A percentile compares a stretch with the other conserved stretches of the same genome.
Evolutionary conservation across 2,329 filamentous ascomycete genomes (phyloP).

Genomic region (Hymenoscyphus fructigenus): DNA sequence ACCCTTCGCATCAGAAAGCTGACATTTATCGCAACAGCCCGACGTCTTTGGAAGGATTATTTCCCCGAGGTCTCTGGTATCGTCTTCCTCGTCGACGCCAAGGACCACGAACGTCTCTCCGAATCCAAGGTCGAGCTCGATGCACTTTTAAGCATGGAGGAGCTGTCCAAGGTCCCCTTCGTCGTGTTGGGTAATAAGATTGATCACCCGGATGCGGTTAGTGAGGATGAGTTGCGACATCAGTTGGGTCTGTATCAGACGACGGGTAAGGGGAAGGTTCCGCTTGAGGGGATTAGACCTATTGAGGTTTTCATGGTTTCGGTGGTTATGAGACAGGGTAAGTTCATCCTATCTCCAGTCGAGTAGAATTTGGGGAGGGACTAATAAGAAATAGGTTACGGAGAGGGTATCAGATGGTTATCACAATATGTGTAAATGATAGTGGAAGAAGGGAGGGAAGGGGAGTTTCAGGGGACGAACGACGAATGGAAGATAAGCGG

Average conservation of each 20-base stretch:
- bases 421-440: slow-evolving; percentile 78
- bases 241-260: slow-evolving; percentile 94
- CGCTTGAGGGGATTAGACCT: slow-evolving; percentile 85
- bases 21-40: slow-evolving; percentile 52
- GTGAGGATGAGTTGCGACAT: slow-evolving; percentile 91
- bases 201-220: slow-evolving; percentile 92
- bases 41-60: slow-evolving; percentile 94
- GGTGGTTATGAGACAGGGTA: slow-evolving; percentile 94
- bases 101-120: slow-evolving; percentile 89
- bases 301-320: slow-evolving; percentile 99
- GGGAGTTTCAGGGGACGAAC: slow-evolving; percentile 11
- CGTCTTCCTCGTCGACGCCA: slow-evolving; percentile 96
- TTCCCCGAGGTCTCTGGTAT: slow-evolving; percentile 96
- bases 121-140: slow-evolving; percentile 98
- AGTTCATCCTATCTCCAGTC: slow-evolving; percentile 32
- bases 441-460: neutral
- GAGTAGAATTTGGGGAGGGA: neutral
- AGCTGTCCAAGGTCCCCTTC: slow-evolving; percentile 92
- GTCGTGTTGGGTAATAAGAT: slow-evolving; percentile 99
- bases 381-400: slow-evolving; percentile 60
- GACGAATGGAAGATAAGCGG: slow-evolving; percentile 10
- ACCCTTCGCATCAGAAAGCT: neutral
- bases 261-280: slow-evolving; percentile 92
- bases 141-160: slow-evolving; percentile 93
- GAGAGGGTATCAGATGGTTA: slow-evolving; percentile 87